Percentiles rank a stretch among this genome's conserved stretches.
phyloP scores from a whole-genome alignment of 2,329 filamentous ascomycete genomes.

The Ambrosiella beaveri region DNA sequence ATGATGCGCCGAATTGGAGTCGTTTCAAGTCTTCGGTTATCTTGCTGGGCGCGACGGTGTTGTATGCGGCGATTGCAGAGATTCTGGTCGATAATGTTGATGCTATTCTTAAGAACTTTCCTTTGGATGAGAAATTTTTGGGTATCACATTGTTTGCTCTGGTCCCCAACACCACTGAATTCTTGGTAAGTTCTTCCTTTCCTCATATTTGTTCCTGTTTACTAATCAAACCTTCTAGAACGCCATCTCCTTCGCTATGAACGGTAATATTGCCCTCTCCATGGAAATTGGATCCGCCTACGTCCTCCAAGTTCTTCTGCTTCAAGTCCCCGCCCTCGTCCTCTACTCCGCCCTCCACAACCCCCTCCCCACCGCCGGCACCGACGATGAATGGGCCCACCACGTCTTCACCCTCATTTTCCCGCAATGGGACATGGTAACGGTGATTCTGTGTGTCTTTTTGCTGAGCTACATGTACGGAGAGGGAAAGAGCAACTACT shows the following conservation, averaged over 20 bases:
- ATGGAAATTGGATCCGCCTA: constrained; percentile 99
- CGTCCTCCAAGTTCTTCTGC: constrained; percentile 82
- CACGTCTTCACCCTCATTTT: constrained; percentile 80
- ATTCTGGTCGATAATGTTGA: constrained; percentile 95
- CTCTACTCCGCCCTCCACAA: constrained; percentile 71
- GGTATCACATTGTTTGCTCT: constrained; percentile 93
- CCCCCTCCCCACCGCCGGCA: constrained; percentile 18
- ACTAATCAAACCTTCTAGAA: constrained; percentile 38
- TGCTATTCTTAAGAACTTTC: constrained; percentile 76
- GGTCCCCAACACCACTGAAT: constrained; percentile 96
- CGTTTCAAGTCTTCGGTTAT: constrained; percentile 80
- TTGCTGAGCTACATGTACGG: constrained; percentile 94
- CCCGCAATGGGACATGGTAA: constrained; percentile 98
- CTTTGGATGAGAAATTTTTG: constrained; percentile 92
- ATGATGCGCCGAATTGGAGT: constrained; percentile 98
- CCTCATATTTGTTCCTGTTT: constrained; percentile 1
- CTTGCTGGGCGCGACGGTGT: constrained; percentile 68
- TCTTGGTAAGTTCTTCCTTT: constrained; percentile 48
- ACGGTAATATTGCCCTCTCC: constrained; percentile 92
- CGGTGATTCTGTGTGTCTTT: constrained; percentile 89
- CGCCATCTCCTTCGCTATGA: constrained; percentile 98
- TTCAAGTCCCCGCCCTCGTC: constrained; percentile 86
- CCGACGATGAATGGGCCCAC: constrained; percentile 27
- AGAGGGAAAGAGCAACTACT: constrained; percentile 99
- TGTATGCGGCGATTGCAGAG: constrained; percentile 95